These are phyloP conservation scores for Phytophthora macrochlamydospora DNA, from an alignment of 352 stramenopile genomes.

Conservation along the genomic window DNA sequence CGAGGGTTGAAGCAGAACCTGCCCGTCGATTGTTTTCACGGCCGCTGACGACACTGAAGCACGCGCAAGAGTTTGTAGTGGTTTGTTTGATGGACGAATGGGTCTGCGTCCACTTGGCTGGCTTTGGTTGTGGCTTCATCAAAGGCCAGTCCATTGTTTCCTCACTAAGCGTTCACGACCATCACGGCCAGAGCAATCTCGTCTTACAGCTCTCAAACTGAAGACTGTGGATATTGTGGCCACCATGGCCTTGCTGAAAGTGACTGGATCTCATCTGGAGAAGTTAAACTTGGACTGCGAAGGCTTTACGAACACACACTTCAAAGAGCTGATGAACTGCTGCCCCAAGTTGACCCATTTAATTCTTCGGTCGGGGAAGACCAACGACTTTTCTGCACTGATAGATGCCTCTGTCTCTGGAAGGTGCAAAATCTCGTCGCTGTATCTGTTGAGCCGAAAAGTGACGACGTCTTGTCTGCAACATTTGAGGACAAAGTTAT, in stretches of 20 bases:
- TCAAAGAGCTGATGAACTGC: slow-evolving; percentile 13
- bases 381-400: slow-evolving; percentile 24
- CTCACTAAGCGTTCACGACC: slow-evolving; percentile 1
- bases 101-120: slow-evolving; percentile 26
- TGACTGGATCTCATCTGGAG: slow-evolving; percentile 15
- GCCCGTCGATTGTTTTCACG: slow-evolving; percentile 20
- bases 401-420: slow-evolving; percentile 14
- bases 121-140: slow-evolving; percentile 27
- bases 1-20: slow-evolving; percentile 21
- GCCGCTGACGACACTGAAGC: slow-evolving; percentile 12
- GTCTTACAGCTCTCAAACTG: slow-evolving; percentile 17
- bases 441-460: slow-evolving; percentile 20
- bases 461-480: slow-evolving; percentile 17
- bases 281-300: slow-evolving; percentile 19
- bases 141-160: slow-evolving; percentile 14
- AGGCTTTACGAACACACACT: slow-evolving; percentile 13
- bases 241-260: slow-evolving; percentile 15
- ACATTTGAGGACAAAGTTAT: slow-evolving; percentile 13
- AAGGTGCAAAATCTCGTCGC: slow-evolving; percentile 11
- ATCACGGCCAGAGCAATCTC: background rate
- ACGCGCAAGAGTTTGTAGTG: slow-evolving; percentile 6
- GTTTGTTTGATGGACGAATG: slow-evolving; percentile 13
- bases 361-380: slow-evolving; percentile 13
- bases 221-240: slow-evolving; percentile 17
- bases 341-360: slow-evolving; percentile 24